Percentiles rank a stretch among this genome's conserved stretches.
These are phyloP conservation scores for Hypoxylon intermedium DNA, from an alignment of 495 filamentous ascomycete species.

Conservation along the genomic window DNA sequence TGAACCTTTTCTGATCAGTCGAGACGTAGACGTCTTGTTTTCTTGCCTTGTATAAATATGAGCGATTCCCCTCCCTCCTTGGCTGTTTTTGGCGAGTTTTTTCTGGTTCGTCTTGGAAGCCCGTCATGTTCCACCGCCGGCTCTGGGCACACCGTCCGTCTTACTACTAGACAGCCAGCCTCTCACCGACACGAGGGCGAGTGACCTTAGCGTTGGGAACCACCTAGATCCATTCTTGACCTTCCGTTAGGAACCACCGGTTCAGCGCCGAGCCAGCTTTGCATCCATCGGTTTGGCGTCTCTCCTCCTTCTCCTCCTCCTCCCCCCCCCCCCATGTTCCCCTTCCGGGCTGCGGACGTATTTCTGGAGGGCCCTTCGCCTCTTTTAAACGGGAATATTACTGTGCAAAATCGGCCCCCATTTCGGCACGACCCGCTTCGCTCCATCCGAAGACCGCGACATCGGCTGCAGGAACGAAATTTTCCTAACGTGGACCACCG, in stretches of 20 bases:
- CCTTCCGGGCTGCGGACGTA: constrained; percentile 2
- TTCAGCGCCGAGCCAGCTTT: constrained; percentile 16
- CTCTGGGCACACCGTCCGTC: no score
- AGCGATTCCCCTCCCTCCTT: constrained; percentile 2
- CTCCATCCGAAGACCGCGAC: constrained; percentile 27
- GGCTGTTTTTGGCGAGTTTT: constrained; percentile 5
- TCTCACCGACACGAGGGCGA: constrained; percentile 19
- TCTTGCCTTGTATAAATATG: constrained; percentile 26
- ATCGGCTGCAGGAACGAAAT: constrained; percentile 40
- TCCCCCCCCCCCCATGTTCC: background rate
- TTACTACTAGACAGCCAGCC: background rate
- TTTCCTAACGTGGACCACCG: constrained; percentile 2
- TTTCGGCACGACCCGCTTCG: constrained; percentile 22
- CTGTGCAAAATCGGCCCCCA: constrained; percentile 9
- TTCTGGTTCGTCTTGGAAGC: constrained; percentile 31
- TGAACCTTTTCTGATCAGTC: constrained; percentile 19
- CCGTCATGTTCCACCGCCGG: constrained; percentile 10
- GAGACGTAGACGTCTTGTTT: background rate
- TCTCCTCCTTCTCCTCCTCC: no score
- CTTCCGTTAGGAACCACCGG: constrained; percentile 25
- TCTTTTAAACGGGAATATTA: constrained; percentile 13
- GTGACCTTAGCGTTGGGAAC: background rate
- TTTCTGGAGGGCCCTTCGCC: constrained; percentile 1
- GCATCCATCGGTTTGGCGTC: constrained; percentile 12
- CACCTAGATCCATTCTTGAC: background rate